phyloP scores from a whole-genome alignment of 257 asterid species.

The Penstemon davidsonii region DNA sequence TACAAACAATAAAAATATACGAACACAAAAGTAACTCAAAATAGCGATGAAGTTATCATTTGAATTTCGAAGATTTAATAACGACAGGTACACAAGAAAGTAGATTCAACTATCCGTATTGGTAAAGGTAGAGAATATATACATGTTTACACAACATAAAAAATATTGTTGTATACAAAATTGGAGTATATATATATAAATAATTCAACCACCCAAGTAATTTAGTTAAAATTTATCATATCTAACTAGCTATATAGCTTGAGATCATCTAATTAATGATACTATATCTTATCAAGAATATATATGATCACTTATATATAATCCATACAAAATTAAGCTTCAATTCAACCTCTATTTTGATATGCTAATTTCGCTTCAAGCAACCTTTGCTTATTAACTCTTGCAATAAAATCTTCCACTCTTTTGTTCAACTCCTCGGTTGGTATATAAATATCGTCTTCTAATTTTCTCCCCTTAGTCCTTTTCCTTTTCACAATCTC shows the following conservation, averaged over 20 bases:
- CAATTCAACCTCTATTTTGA: no score
- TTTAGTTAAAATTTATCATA: background rate
- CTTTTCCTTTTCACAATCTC: conserved; percentile 19
- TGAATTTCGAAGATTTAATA: no score
- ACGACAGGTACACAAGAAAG: no score
- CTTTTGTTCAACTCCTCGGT: conserved; percentile 46
- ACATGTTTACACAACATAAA: no score
- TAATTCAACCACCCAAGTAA: background rate
- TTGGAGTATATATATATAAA: no score
- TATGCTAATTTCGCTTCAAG: conserved; percentile 35
- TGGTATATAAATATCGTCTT: conserved; percentile 24
- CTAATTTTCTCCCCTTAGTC: conserved; percentile 10
- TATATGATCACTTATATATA: background rate
- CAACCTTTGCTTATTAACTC: conserved; percentile 50
- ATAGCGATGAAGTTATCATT: no score
- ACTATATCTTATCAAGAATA: background rate
- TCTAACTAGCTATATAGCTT: conserved; percentile 7
- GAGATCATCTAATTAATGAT: conserved; percentile 1
- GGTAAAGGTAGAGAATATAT: no score
- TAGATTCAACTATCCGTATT: no score
- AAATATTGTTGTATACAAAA: no score
- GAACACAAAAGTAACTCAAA: no score
- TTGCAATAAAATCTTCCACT: conserved; percentile 54
- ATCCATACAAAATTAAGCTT: background rate
- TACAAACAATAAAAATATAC: no score